These are phyloP conservation scores for Phlegmacium glaucopus DNA, from an alignment of 768 basidiomycete genomes.

Conservation along the genomic window DNA sequence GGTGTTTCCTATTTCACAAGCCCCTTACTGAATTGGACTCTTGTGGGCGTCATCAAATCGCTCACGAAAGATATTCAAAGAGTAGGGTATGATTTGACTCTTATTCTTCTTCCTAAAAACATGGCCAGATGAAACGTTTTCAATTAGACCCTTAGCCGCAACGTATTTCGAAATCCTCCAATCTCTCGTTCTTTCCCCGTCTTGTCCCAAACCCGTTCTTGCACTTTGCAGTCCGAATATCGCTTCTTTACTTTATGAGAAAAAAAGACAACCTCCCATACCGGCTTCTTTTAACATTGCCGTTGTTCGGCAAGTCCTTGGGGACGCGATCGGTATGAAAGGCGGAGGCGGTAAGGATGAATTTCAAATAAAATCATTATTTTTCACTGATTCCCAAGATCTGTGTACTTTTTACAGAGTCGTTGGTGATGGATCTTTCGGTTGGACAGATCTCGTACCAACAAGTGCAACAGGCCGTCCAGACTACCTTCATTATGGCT, in stretches of 20 bases:
- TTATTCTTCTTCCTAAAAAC: not conserved
- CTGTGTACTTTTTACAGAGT: conserved; percentile 6
- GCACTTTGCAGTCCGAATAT: conserved; percentile 59
- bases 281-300: conserved; percentile 11
- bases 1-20: conserved; percentile 77
- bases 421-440: conserved; percentile 10
- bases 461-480: conserved; percentile 56
- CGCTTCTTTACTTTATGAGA: conserved; percentile 40
- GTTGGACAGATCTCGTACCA: conserved; percentile 39
- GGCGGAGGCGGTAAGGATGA: conserved; percentile 33
- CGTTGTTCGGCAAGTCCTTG: conserved; percentile 36
- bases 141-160: conserved; percentile 41
- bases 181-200: conserved; percentile 56
- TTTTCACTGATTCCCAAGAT: conserved; percentile 11
- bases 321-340: conserved; percentile 33
- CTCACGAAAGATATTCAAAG: conserved; percentile 59
- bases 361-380: conserved; percentile 1
- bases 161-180: conserved; percentile 65
- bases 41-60: conserved; percentile 67
- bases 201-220: conserved; percentile 65
- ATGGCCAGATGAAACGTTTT: not conserved
- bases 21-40: conserved; percentile 74
- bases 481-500: conserved; percentile 52
- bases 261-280: conserved; percentile 20
- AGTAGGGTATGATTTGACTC: conserved; percentile 39